A percentile compares a stretch with the other conserved stretches of the same genome.
phyloP scores from a whole-genome alignment of 805 yeast genomes.

The Lipomyces japonicus region DNA sequence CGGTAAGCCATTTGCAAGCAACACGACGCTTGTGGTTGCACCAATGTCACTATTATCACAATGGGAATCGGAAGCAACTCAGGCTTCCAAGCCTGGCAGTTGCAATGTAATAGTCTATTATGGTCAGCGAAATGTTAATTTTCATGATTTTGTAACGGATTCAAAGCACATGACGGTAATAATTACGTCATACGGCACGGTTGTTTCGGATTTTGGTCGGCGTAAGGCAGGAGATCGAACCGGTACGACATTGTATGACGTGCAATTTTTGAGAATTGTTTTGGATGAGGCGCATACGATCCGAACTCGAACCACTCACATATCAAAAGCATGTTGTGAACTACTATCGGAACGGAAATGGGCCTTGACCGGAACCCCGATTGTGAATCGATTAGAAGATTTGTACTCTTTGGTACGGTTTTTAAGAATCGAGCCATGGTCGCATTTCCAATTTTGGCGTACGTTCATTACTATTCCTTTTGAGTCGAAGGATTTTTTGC shows the following conservation, averaged over 20 bases:
- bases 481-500: conserved; percentile 63
- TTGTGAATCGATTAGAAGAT: conserved; percentile 83
- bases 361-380: conserved; percentile 92
- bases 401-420: conserved; percentile 72
- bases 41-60: conserved; percentile 91
- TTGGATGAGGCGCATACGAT: conserved; percentile 91
- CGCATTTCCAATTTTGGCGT: conserved; percentile 79
- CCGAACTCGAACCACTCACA: conserved; percentile 70
- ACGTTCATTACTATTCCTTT: conserved; percentile 80
- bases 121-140: conserved; percentile 60
- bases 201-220: conserved; percentile 68
- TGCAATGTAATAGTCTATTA: conserved; percentile 55
- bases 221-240: conserved; percentile 20
- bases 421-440: conserved; percentile 84
- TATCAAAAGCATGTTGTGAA: conserved; percentile 72
- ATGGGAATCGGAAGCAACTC: conserved; percentile 79
- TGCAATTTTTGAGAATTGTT: conserved; percentile 69
- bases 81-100: conserved; percentile 40
- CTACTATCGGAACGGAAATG: conserved; percentile 66
- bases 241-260: conserved; percentile 59
- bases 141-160: conserved; percentile 43
- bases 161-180: conserved; percentile 66
- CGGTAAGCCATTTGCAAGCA: conserved; percentile 10
- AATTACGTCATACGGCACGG: conserved; percentile 83
- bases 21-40: conserved; percentile 72